phyloP scores from a whole-genome alignment of 257 asterid genomes.

The Dorcoceras hygrometricum region DNA sequence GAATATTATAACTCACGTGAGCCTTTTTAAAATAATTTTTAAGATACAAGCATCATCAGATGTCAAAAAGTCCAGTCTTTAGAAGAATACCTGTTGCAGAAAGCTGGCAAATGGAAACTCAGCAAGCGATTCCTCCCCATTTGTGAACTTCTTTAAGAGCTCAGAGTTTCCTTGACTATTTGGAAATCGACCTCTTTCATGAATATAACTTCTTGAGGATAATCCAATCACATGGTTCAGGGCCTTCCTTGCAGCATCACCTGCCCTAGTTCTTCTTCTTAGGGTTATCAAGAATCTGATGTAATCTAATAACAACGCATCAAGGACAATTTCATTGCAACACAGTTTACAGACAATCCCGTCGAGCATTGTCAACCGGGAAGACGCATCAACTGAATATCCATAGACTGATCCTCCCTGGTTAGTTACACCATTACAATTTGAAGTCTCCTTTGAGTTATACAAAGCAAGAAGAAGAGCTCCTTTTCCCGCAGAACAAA shows the following conservation, averaged over 20 bases:
- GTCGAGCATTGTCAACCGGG: conserved; percentile 51
- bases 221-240: conserved; percentile 54
- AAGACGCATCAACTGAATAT: conserved; percentile 55
- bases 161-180: conserved; percentile 35
- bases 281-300: conserved; percentile 75
- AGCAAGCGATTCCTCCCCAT: conserved; percentile 89
- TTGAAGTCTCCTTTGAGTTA: conserved; percentile 54
- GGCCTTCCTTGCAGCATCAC: conserved; percentile 65
- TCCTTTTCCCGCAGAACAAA: conserved; percentile 93
- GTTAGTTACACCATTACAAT: conserved; percentile 44
- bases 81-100: conserved; percentile 66
- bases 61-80: conserved; percentile 20
- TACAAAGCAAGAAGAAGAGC: conserved; percentile 58
- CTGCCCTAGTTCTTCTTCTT: conserved; percentile 57
- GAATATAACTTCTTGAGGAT: conserved; percentile 37
- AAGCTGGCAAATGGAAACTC: conserved; percentile 95
- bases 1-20: conserved; percentile 9
- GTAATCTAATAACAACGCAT: conserved; percentile 74
- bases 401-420: conserved; percentile 75
- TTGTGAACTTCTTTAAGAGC: conserved; percentile 44
- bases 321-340: conserved; percentile 76
- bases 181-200: conserved; percentile 38
- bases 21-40: conserved; percentile 19
- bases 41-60: conserved; percentile 19
- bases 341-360: conserved; percentile 77